Evolutionary conservation across 2,329 filamentous ascomycete genomes (phyloP), one percentile per base, ranked within the genome.

Genomic region (Aspergillus tamarii): DNA sequence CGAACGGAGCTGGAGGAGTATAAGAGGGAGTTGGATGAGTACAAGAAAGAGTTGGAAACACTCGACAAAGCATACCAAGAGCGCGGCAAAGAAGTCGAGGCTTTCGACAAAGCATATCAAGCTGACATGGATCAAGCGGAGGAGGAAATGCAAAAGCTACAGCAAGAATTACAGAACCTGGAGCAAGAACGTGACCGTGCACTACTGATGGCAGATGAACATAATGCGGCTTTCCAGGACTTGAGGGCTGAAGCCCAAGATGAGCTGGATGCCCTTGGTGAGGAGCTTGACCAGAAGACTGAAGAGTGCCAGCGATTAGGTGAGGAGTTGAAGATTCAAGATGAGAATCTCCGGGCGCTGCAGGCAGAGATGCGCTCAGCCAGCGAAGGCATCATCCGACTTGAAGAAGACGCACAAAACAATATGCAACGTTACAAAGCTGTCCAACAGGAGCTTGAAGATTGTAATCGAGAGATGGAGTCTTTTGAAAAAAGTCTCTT

Each of bases 331-430:
- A 87, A 88, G 65, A 90, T 92, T 67, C 88, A 90, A 59, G 89
- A 89, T 14, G 94, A 98, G 73, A 96, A 95, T 74, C 94, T 97
- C 77, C 89, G 90, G 67, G 91, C 92, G n/a, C 81, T 99, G 59
- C 94, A 98, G 74, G 89, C 91, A 64, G 95, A 98, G 82, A 95
- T 99, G 89, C 91, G 94, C 67, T 90, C 90, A 70, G 90, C 97
- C 78, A 96, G 91, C 72, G 93, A 97, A 70, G 91, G 91, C 26
- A 85, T 98, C 7, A 86, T 97, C 36, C 86, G 92, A 52, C 85
- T 99, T 0, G 95, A 98, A 76, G 94, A 98, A 75, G 93, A 96
- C 70, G 91, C 94, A 60, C 89, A 92, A 67, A 88, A 87, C 71
- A 95, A 94, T 77, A 79, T 91, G 54, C 88, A 89, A 62, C 89